Evolutionary conservation across 345 rosid genomes (phyloP).

Genomic region (Firmiana major): DNA sequence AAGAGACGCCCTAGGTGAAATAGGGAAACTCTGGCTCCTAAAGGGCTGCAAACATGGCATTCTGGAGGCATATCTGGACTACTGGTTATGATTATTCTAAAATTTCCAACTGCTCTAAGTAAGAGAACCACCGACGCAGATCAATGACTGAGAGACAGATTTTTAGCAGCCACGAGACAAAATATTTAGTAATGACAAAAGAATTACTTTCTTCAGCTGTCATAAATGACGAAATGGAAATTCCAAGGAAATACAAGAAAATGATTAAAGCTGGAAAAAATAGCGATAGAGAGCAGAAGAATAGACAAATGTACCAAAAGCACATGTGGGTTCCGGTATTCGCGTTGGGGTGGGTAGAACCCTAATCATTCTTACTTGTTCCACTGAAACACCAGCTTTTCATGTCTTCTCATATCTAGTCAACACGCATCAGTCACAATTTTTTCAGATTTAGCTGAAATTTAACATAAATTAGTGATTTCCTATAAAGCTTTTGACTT

Average conservation of each 20-base stretch:
- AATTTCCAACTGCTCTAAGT: background rate
- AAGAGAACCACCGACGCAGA: background rate
- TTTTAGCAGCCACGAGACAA: background rate
- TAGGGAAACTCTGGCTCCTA: background rate
- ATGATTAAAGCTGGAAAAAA: background rate
- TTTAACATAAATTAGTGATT: constrained; percentile 3
- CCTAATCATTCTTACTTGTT: constrained; percentile 39
- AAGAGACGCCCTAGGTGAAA: background rate
- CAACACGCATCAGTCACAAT: constrained; percentile 37
- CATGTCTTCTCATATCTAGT: constrained; percentile 24
- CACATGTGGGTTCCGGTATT: constrained; percentile 54
- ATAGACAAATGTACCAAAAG: constrained; percentile 19
- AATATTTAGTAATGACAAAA: background rate
- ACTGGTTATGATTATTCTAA: background rate
- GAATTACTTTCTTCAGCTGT: background rate
- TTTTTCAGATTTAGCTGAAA: constrained; percentile 6
- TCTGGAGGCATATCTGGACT: background rate
- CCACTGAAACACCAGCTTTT: constrained; percentile 22
- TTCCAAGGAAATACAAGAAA: background rate
- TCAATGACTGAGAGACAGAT: background rate
- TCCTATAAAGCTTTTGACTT: constrained; percentile 22
- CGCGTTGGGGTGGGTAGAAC: constrained; percentile 41
- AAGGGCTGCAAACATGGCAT: background rate
- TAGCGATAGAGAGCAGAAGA: background rate
- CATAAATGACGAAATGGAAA: background rate